A percentile compares a stretch with the other conserved stretches of the same genome.
Conservation (phyloP, 306 rosid genomes). For the Comarum palustre region DNA sequence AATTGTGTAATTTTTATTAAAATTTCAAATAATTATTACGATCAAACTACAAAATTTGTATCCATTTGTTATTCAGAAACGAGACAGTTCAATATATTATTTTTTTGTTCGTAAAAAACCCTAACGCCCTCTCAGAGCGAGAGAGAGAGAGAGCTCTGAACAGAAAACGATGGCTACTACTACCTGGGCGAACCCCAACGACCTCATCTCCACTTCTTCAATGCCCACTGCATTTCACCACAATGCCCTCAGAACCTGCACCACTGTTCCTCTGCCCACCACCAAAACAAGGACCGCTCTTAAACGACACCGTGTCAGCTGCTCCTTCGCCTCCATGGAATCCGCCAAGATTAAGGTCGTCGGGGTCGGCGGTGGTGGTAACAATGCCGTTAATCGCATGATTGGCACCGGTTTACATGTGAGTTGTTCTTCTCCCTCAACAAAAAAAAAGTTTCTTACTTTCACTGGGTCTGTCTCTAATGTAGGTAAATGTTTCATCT, state of each 20-base stretch:
- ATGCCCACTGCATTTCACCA: slow-evolving; percentile 30
- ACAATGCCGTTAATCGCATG: slow-evolving; percentile 96
- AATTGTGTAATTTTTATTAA: too few relatives aligned
- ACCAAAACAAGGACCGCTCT: slow-evolving; percentile 27
- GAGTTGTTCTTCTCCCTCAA: slow-evolving; percentile 22
- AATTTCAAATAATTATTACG: too few relatives aligned
- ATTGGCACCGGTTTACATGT: slow-evolving; percentile 85
- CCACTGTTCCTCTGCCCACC: slow-evolving; percentile 19
- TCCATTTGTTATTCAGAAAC: too few relatives aligned
- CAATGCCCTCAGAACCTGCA: slow-evolving; percentile 25
- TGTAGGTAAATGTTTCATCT: neutral
- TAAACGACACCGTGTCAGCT: slow-evolving; percentile 38
- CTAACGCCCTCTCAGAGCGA: slow-evolving; percentile 6
- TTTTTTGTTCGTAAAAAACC: slow-evolving; percentile 28
- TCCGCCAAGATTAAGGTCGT: slow-evolving; percentile 88
- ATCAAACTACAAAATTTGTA: too few relatives aligned
- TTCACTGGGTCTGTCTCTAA: slow-evolving; percentile 1
- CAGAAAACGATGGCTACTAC: slow-evolving; percentile 36
- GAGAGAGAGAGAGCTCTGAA: neutral
- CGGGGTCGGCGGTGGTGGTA: slow-evolving; percentile 95
- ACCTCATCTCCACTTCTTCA: slow-evolving; percentile 41
- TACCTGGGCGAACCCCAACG: slow-evolving; percentile 37
- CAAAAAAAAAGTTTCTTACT: neutral
- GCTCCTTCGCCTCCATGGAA: slow-evolving; percentile 58
- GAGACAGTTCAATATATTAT: neutral